Percentiles rank a stretch among this genome's conserved stretches.
Evolutionary conservation across 2,329 filamentous ascomycete species (phyloP).

Genomic region (Ophiocordyceps polyrhachis-furcata): DNA sequence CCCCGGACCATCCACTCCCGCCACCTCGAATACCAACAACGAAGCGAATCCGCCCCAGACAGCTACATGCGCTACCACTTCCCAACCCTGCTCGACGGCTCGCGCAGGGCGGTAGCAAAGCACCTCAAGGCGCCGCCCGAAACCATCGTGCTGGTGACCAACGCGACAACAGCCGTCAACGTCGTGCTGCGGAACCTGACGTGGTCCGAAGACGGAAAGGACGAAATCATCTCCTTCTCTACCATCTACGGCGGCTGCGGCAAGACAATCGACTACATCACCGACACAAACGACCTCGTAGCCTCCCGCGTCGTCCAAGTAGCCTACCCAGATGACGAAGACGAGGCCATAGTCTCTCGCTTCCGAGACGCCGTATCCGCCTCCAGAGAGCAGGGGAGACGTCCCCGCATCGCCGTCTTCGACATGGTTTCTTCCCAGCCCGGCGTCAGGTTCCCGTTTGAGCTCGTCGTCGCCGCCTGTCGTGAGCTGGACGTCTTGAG

Average conservation of each 20-base stretch:
- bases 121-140: neutral
- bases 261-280: neutral
- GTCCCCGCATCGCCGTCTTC: neutral
- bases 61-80: neutral
- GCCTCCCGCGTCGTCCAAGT: neutral
- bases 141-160: neutral
- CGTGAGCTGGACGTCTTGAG: neutral
- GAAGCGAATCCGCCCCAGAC: neutral
- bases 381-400: neutral
- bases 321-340: neutral
- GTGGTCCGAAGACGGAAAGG: neutral
- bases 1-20: neutral
- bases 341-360: neutral
- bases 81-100: neutral
- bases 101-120: neutral
- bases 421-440: neutral
- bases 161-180: neutral
- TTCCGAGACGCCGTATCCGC: neutral
- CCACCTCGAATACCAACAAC: neutral
- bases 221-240: neutral
- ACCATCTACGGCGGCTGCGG: conserved; percentile 1
- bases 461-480: neutral
- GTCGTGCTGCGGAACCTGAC: neutral
- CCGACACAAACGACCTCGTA: neutral
- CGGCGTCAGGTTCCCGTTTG: neutral